Base-by-base conservation (phyloP, 257 asterid species). In the Leptodermis oblonga region DNA sequence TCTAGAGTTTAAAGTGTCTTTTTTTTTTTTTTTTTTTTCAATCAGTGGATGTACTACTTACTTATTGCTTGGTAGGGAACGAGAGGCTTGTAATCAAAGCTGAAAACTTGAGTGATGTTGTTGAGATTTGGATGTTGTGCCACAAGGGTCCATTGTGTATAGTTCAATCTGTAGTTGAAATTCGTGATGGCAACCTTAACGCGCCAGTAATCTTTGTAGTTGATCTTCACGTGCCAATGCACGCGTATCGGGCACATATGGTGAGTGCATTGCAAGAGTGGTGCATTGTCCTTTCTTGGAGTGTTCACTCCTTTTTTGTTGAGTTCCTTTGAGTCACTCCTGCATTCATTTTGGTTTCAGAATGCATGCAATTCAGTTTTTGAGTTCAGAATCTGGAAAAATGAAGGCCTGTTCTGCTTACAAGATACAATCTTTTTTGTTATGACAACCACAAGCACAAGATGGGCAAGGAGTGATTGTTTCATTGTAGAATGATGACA, bases 171-270 rank as follows among this genome's bases (percentile, higher is more conserved):
- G 77, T 84, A 89, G 28, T 89, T 84, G 80, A 89, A 89, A 61
- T 89, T 87, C 1, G 96, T 87, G 26, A 89, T 73, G 22, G 95
- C 86, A n/a, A 89, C 62, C 73, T 89, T 89, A 4, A 80, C 86
- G 0, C 92, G 84, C 96, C 96, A 87, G 43, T 83, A 85, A 4
- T 89, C 89, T 67, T 61, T 82, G 76, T 86, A 89, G 69, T 87
- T 89, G 71, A 82, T 60, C 82, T 89, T 89, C 41, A 89, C 88
- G 51, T 89, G 96, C 96, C 96, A 89, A 63, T 87, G 96, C 3
- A 89, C 84, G 1, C 92, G 85, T 64, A 89, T 82, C 1, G 95
- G 96, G 58, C 96, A 89, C 95, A 89, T 89, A 60, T 89, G 95
- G 51, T 74, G 82, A 1, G 92, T 89, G 77, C 92, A 89, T 69